phyloP scores from a whole-genome alignment of 1,284 basidiomycete genomes.

The Somion occarium region DNA sequence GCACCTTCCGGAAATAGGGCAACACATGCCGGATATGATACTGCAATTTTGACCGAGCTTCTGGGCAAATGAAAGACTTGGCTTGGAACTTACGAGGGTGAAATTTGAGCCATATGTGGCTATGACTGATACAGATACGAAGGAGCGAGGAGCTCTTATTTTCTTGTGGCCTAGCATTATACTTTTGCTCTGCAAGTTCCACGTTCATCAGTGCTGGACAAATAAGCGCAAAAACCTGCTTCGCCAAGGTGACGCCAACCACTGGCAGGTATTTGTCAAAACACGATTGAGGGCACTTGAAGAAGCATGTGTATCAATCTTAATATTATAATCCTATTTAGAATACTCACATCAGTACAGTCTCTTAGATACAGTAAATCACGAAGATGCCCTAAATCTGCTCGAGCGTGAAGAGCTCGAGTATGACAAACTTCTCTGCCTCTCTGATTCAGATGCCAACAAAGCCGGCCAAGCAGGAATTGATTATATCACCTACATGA shows the following conservation, averaged over 20 bases:
- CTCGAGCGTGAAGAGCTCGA: conserved; percentile 5
- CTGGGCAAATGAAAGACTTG: conserved; percentile 22
- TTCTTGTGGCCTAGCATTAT: conserved; percentile 24
- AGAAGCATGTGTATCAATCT: conserved; percentile 7
- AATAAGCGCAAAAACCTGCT: conserved; percentile 24
- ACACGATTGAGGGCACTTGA: neutral
- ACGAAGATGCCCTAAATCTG: conserved; percentile 4
- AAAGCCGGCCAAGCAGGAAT: conserved; percentile 3
- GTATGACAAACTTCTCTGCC: neutral
- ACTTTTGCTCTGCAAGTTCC: conserved; percentile 36
- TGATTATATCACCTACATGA: conserved; percentile 1
- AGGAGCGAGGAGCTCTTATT: conserved; percentile 30
- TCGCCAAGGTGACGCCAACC: neutral
- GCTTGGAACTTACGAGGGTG: conserved; percentile 8
- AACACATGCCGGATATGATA: conserved; percentile 32
- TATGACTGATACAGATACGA: conserved; percentile 35
- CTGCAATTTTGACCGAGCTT: conserved; percentile 24
- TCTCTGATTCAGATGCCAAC: neutral
- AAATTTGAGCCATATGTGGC: conserved; percentile 24
- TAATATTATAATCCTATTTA: too few relatives aligned
- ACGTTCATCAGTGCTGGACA: conserved; percentile 34
- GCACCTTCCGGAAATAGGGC: conserved; percentile 28
- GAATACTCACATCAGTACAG: neutral
- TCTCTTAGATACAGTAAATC: neutral
- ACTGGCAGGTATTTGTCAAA: conserved; percentile 6